Evolutionary conservation across 257 asterid genomes (phyloP).

Genomic region (Voacanga thouarsii): DNA sequence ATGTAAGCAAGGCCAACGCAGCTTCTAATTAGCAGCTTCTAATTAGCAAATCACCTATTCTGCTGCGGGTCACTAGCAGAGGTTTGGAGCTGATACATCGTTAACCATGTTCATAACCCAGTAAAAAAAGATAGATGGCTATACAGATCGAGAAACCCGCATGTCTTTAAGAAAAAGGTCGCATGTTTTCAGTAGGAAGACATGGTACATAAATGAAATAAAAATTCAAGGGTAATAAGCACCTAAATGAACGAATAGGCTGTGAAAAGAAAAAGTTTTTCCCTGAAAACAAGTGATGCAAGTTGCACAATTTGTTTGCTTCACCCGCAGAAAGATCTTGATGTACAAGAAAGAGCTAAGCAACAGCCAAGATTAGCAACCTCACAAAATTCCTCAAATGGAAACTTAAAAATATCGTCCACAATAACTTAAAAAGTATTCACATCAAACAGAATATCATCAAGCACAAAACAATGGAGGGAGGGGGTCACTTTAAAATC

Average conservation of each 20-base stretch:
- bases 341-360: not conserved
- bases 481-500: not conserved
- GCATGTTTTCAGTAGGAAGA: not conserved
- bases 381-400: not conserved
- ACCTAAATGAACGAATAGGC: not conserved
- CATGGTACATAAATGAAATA: not conserved
- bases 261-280: not conserved
- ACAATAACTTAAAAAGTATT: not conserved
- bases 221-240: not conserved
- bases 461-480: not conserved
- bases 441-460: not conserved
- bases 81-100: not conserved
- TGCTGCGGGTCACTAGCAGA: not conserved
- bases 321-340: not conserved
- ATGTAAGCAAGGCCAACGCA: not conserved
- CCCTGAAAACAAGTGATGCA: not conserved
- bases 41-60: not conserved
- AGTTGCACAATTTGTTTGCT: not conserved
- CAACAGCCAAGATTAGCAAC: not conserved
- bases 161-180: not conserved
- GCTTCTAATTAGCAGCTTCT: too few relatives aligned
- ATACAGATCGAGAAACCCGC: not conserved
- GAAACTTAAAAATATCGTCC: too few relatives aligned
- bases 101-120: not conserved
- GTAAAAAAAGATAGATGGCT: not conserved